Conservation (phyloP, 306 rosid genomes). For the Carpinus viminea region DNA sequence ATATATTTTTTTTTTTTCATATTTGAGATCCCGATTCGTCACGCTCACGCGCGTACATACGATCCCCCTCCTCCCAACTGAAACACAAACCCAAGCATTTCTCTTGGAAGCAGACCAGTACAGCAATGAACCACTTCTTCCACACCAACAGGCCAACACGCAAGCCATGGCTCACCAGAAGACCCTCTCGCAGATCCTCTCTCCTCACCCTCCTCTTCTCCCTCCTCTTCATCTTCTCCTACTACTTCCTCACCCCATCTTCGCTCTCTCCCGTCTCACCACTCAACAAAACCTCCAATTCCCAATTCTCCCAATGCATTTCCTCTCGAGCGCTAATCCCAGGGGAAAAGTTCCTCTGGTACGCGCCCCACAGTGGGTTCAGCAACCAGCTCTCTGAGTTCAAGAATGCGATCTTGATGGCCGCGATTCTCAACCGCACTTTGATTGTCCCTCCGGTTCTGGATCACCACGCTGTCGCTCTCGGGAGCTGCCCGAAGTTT, state of each 20-base stretch:
- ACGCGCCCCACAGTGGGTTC: constrained; percentile 94
- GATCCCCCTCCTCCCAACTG: neutral
- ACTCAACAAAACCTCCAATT: neutral
- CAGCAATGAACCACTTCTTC: constrained; percentile 31
- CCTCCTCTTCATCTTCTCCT: constrained; percentile 40
- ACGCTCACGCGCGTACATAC: no score
- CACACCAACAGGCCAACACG: constrained; percentile 30
- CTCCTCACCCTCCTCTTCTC: constrained; percentile 32
- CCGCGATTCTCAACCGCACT: constrained; percentile 77
- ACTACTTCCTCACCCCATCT: constrained; percentile 33
- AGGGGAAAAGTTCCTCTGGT: constrained; percentile 64
- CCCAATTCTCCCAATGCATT: constrained; percentile 41
- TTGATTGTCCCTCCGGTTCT: constrained; percentile 75
- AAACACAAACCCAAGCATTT: neutral
- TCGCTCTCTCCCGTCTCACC: constrained; percentile 25
- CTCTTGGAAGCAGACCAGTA: neutral
- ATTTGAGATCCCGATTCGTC: no score
- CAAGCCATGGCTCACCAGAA: constrained; percentile 43
- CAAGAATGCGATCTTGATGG: constrained; percentile 63
- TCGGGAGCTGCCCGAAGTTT: constrained; percentile 92
- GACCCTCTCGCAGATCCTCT: constrained; percentile 38
- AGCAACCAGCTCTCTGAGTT: constrained; percentile 85
- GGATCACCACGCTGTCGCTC: constrained; percentile 84
- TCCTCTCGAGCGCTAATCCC: constrained; percentile 29
- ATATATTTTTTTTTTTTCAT: no score